Evolutionary conservation across 2,329 filamentous ascomycete genomes (phyloP).

Genomic region (Claviceps citrina): DNA sequence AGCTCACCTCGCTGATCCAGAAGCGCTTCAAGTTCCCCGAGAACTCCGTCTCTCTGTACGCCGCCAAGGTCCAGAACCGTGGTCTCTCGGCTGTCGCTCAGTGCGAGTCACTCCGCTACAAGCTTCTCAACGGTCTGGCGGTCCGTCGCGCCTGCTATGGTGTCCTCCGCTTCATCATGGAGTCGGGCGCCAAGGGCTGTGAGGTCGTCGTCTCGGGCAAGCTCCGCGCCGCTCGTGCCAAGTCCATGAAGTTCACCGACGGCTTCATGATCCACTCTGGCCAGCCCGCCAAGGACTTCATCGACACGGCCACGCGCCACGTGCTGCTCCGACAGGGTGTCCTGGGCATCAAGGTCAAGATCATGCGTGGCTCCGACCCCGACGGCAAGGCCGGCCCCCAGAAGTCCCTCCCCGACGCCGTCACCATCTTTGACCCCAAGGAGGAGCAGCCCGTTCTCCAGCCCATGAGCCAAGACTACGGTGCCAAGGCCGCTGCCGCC

Average conservation of each 20-base stretch:
- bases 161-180: conserved; percentile 99
- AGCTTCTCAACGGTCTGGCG: conserved; percentile 98
- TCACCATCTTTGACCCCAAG: conserved; percentile 99
- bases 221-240: conserved; percentile 95
- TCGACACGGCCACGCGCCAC: conserved; percentile 96
- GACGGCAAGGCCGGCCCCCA: conserved; percentile 97
- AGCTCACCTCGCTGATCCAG: conserved; percentile 99
- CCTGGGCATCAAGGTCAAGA: conserved; percentile 99
- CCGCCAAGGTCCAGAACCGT: conserved; percentile 99
- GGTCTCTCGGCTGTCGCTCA: conserved; percentile 99
- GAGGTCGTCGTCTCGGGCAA: conserved; percentile 99
- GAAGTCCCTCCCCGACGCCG: conserved; percentile 94
- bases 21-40: conserved; percentile 99
- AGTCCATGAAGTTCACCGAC: conserved; percentile 99
- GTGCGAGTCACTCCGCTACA: conserved; percentile 99
- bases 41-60: conserved; percentile 99
- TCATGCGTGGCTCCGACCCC: conserved; percentile 98
- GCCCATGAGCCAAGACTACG: conserved; percentile 96
- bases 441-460: conserved; percentile 92
- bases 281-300: conserved; percentile 99
- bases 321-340: conserved; percentile 99
- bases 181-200: conserved; percentile 98
- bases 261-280: conserved; percentile 99
- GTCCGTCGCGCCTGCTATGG: conserved; percentile 98
- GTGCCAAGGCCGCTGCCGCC: conserved; percentile 69